A percentile compares a stretch with the other conserved stretches of the same genome.
Conservation (phyloP, 2,329 filamentous ascomycete species). For the Fusarium foetens region DNA sequence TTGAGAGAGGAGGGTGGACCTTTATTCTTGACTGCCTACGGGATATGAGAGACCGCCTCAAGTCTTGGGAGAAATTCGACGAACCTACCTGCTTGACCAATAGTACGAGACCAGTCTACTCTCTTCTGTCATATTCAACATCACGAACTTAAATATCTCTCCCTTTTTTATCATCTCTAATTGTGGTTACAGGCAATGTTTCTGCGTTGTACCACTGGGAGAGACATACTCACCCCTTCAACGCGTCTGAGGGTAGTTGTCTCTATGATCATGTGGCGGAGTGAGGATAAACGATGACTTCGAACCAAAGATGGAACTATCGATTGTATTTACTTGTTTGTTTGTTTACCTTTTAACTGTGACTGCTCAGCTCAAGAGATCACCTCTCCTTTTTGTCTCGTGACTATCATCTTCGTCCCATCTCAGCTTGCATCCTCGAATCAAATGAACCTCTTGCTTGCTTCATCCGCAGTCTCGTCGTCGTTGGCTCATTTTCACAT, state of each 20-base stretch:
- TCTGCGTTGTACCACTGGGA: neutral
- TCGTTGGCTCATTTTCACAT: neutral
- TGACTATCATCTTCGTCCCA: neutral
- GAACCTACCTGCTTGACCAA: neutral
- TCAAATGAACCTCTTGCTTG: neutral
- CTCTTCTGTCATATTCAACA: neutral
- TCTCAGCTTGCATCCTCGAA: constrained; percentile 8
- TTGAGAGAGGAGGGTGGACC: neutral
- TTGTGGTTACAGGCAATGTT: neutral
- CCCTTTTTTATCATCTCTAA: neutral
- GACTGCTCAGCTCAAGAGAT: constrained; percentile 9
- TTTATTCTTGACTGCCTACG: neutral
- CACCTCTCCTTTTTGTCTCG: neutral
- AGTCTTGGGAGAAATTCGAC: neutral
- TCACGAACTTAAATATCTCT: neutral
- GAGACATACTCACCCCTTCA: neutral
- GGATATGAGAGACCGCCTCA: neutral
- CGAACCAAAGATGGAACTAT: constrained; percentile 15
- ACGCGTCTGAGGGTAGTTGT: neutral
- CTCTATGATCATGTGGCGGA: neutral
- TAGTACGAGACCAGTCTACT: neutral
- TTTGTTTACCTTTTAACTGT: constrained; percentile 22
- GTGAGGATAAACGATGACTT: neutral
- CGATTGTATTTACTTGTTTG: constrained; percentile 9
- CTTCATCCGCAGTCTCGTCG: constrained; percentile 7